Evolutionary conservation across 495 filamentous ascomycete genomes (phyloP), one percentile per base, ranked within the genome.

Genomic region (Hyphodiscus hymeniophilus): DNA sequence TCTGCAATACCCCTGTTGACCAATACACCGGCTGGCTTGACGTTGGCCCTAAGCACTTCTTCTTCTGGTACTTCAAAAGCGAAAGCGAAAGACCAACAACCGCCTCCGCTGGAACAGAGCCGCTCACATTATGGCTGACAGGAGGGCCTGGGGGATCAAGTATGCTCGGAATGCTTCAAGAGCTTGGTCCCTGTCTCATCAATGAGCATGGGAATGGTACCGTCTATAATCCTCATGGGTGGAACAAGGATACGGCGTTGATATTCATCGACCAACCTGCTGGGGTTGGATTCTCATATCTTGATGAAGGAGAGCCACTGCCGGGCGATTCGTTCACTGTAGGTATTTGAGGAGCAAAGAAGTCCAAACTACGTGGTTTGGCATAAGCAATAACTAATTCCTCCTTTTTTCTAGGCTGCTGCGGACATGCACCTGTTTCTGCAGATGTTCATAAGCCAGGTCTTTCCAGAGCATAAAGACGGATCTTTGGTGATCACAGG

Each of bases 91-190:
- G 17, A 5, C 4, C 16, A 3, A 15, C 18, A 2, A 15, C 40
- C 11, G 6, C 22, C 23, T 28, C 23, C 11, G 63, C 76, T 0
- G 54, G 56, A 24, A 65, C 52, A 30, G 72, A 71, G 5, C 75
- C 74, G 1, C 47, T 74, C 11, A 71, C 74, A 0, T 61, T 79
- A 28, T 79, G 74, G 73, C 59, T 75, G 51, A 74, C 62, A 12
- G 70, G 70, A 22, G 71, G 72, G 2, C 72, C 72, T 7, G 72
- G 72, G 2, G 50, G 52, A 5, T 66, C 64, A 1, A 36, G 43
- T 28, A 46, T 46, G 43, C 1, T 46, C 2, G 30, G 30, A 35
- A 34, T 46, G 43, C 32, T 46, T 34, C 32, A 21, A 36, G 43
- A 46, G 20, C 43, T 46, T 15, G 71, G 71, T 2, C 71, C 71